phyloP scores from a whole-genome alignment of 2,329 filamentous ascomycete species.

The Apiospora koreana region DNA sequence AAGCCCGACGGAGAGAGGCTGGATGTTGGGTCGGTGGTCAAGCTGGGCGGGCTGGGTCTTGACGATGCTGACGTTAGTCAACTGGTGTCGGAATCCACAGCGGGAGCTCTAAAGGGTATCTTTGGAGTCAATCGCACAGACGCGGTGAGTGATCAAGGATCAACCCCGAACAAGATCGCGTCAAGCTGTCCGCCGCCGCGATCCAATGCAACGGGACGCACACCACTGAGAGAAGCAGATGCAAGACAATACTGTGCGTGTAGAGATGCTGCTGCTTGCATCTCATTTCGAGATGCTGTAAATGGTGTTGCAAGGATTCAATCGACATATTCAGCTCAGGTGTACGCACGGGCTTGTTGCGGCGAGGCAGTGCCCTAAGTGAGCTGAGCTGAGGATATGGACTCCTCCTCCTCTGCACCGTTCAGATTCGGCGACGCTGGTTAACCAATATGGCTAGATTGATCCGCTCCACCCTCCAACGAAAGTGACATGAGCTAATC shows the following conservation, averaged over 20 bases:
- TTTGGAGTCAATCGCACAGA: slow-evolving; percentile 11
- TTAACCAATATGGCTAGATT: background rate
- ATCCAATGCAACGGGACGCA: background rate
- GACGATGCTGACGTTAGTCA: background rate
- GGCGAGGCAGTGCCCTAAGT: background rate
- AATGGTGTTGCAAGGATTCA: background rate
- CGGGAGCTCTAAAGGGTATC: slow-evolving; percentile 4
- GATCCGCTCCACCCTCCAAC: slow-evolving; percentile 1
- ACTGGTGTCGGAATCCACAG: background rate
- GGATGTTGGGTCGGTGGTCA: background rate
- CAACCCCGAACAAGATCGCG: background rate
- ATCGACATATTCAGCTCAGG: background rate
- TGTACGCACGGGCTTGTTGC: background rate
- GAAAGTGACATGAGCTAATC: slow-evolving; percentile 7
- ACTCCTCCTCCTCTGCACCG: background rate
- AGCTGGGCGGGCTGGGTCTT: background rate
- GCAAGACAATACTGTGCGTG: background rate
- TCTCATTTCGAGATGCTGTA: background rate
- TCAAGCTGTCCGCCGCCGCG: background rate
- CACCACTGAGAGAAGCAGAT: background rate
- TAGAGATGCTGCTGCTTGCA: background rate
- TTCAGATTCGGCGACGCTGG: background rate
- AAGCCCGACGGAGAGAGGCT: background rate
- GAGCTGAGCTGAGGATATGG: background rate
- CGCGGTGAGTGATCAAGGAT: slow-evolving; percentile 6